Evolutionary conservation across 371 early-diverging fungal genomes (phyloP).

Genomic region (Mortierella sp.): DNA sequence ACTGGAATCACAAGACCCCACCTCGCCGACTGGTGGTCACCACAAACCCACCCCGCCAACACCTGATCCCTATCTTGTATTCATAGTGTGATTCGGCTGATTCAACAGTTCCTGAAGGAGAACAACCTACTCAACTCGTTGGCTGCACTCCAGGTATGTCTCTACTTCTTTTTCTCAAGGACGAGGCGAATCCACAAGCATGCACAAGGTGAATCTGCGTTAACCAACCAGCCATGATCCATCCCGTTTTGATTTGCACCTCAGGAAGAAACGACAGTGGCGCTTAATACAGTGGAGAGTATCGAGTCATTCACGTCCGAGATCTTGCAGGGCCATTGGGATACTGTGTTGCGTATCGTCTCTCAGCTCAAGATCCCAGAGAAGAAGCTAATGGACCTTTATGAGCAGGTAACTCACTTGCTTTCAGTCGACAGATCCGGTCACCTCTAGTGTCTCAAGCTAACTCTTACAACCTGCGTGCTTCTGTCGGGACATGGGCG

Average conservation of each 20-base stretch:
- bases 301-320: constrained; percentile 74
- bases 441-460: too few species aligned
- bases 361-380: constrained; percentile 73
- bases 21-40: too few species aligned
- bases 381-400: constrained; percentile 80
- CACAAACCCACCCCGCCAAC: background rate
- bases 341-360: constrained; percentile 80
- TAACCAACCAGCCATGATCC: background rate
- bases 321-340: constrained; percentile 88
- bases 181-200: too few species aligned
- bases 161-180: too few species aligned
- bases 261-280: constrained; percentile 81
- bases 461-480: too few species aligned
- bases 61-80: background rate
- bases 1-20: background rate
- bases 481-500: too few species aligned
- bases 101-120: constrained; percentile 93
- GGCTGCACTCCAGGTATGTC: constrained; percentile 70
- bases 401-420: constrained; percentile 79
- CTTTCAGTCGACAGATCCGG: background rate
- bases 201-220: too few species aligned
- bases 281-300: constrained; percentile 86
- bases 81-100: constrained; percentile 82
- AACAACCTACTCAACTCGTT: constrained; percentile 82
- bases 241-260: background rate